These are phyloP conservation scores for Plasmodium relictum DNA, from an alignment of 169 alveolate genomes.

Conservation along the genomic window DNA sequence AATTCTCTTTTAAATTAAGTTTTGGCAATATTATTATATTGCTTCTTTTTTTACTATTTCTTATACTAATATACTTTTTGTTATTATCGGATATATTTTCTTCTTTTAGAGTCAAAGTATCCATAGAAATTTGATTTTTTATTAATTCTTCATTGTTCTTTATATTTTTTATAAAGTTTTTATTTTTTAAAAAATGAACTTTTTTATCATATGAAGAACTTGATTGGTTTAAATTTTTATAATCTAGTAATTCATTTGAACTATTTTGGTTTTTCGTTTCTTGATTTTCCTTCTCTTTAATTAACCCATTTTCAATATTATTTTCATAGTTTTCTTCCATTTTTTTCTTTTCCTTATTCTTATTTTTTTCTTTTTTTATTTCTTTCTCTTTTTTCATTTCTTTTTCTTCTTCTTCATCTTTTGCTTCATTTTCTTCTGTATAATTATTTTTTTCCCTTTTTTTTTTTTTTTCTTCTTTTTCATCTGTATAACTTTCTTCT, in stretches of 20 bases:
- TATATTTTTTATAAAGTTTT: slow-evolving; percentile 7
- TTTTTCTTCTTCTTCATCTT: background rate
- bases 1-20: slow-evolving; percentile 13
- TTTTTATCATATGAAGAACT: background rate
- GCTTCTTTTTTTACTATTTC: slow-evolving; percentile 27
- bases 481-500: background rate
- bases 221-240: background rate
- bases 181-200: slow-evolving; percentile 5
- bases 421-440: background rate
- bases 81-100: slow-evolving; percentile 29
- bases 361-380: background rate
- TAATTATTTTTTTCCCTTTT: background rate
- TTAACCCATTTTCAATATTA: background rate
- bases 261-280: background rate
- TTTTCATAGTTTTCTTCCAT: background rate
- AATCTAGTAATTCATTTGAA: background rate
- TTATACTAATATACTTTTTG: slow-evolving; percentile 37
- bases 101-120: background rate
- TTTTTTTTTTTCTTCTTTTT: background rate
- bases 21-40: slow-evolving; percentile 43
- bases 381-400: slow-evolving; percentile 15
- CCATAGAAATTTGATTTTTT: too few species aligned
- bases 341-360: background rate
- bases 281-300: background rate
- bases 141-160: background rate